Percentiles rank a stretch among this genome's conserved stretches.
Conservation (phyloP, 805 yeast genomes). For the Danielozyma ontarioensis region DNA sequence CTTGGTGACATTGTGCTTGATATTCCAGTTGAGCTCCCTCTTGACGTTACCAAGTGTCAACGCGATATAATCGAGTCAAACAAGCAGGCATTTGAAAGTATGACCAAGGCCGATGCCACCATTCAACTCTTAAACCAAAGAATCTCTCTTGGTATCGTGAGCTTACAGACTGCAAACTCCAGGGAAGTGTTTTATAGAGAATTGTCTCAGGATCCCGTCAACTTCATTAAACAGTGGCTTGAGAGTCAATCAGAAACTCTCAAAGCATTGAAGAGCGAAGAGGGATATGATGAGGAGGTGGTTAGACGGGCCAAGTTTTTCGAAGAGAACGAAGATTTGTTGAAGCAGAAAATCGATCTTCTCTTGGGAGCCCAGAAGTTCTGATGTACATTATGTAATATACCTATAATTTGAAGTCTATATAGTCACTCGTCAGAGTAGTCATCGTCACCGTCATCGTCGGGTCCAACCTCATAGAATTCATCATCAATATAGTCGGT, state of each 20-base stretch:
- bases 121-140: conserved; percentile 39
- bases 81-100: conserved; percentile 36
- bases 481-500: neutral
- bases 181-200: conserved; percentile 76
- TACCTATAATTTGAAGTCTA: neutral
- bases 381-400: conserved; percentile 10
- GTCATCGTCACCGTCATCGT: neutral
- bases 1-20: conserved; percentile 80
- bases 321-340: conserved; percentile 58
- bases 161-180: conserved; percentile 51
- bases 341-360: conserved; percentile 74
- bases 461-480: neutral
- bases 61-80: conserved; percentile 31
- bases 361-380: conserved; percentile 56
- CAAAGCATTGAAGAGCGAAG: conserved; percentile 84
- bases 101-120: conserved; percentile 39
- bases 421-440: neutral
- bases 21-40: conserved; percentile 44
- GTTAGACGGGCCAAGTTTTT: conserved; percentile 81
- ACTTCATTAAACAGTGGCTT: conserved; percentile 66
- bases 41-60: conserved; percentile 30
- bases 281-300: conserved; percentile 80
- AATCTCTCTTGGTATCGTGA: conserved; percentile 45
- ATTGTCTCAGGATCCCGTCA: conserved; percentile 71
- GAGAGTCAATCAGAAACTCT: conserved; percentile 80